phyloP scores from a whole-genome alignment of 768 basidiomycete species.

The Kwoniella dejecticola region DNA sequence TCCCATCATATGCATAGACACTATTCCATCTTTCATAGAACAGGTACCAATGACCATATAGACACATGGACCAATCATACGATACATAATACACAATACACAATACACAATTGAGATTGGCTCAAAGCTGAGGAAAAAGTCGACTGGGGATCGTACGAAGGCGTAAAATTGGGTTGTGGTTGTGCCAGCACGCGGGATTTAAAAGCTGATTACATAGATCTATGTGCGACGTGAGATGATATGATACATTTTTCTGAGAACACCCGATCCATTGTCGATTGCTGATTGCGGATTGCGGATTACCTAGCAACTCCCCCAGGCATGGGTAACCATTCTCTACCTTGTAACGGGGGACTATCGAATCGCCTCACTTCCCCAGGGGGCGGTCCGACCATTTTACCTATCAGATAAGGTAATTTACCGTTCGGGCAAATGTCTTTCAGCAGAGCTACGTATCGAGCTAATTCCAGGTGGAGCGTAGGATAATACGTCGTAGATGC shows the following conservation, averaged over 20 bases:
- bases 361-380: conserved; percentile 62
- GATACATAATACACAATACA: not conserved
- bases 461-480: conserved; percentile 86
- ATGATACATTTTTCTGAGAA: too few species aligned
- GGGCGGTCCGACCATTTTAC: conserved; percentile 75
- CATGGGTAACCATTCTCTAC: conserved; percentile 7
- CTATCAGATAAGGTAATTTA: conserved; percentile 78
- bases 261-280: too few species aligned
- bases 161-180: too few species aligned
- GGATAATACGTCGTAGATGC: conserved; percentile 94
- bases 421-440: conserved; percentile 63
- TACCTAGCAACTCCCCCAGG: not conserved
- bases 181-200: too few species aligned
- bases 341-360: not conserved
- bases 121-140: too few species aligned
- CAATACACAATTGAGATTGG: not conserved
- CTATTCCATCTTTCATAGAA: too few species aligned
- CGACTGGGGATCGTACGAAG: too few species aligned
- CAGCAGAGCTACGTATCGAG: conserved; percentile 77
- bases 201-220: too few species aligned
- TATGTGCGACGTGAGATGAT: too few species aligned
- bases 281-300: too few species aligned
- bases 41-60: too few species aligned
- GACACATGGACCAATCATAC: not conserved
- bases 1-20: too few species aligned